Conservation (phyloP, 225 moss, liverwort and hornwort genomes). For the Climacium dendroides region DNA sequence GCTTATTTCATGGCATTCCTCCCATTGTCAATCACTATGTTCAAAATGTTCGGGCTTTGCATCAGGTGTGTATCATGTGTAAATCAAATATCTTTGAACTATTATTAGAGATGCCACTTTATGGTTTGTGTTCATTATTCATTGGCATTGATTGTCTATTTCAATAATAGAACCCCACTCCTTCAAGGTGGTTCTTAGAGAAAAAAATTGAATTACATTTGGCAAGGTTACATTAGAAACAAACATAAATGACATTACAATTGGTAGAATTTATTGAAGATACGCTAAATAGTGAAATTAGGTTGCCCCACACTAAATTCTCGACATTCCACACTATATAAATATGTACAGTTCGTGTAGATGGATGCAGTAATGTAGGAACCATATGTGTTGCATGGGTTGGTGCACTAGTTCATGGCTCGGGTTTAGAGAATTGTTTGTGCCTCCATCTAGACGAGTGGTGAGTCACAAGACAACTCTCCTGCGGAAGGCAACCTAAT, state of each 20-base stretch:
- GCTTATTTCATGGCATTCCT: constrained; percentile 57
- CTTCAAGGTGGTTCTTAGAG: not conserved
- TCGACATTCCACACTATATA: no score
- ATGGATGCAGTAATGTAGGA: no score
- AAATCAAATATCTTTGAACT: not conserved
- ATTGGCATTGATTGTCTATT: not conserved
- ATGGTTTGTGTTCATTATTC: not conserved
- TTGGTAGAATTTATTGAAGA: not conserved
- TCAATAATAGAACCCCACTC: not conserved
- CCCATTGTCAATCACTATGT: constrained; percentile 72
- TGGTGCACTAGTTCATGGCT: no score
- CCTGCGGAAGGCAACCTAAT: no score
- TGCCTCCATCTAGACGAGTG: no score
- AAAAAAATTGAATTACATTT: not conserved
- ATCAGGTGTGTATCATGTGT: constrained; percentile 20
- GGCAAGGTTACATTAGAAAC: not conserved
- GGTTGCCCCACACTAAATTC: no score
- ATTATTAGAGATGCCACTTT: accelerated
- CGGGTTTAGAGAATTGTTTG: no score
- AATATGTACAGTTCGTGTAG: no score
- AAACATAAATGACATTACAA: no score
- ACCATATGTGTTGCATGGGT: no score
- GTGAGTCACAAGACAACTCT: no score
- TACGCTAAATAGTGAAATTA: no score
- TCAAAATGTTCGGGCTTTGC: constrained; percentile 50